Evolutionary conservation across 805 yeast genomes (phyloP).

Genomic region (Pichia heedii): DNA sequence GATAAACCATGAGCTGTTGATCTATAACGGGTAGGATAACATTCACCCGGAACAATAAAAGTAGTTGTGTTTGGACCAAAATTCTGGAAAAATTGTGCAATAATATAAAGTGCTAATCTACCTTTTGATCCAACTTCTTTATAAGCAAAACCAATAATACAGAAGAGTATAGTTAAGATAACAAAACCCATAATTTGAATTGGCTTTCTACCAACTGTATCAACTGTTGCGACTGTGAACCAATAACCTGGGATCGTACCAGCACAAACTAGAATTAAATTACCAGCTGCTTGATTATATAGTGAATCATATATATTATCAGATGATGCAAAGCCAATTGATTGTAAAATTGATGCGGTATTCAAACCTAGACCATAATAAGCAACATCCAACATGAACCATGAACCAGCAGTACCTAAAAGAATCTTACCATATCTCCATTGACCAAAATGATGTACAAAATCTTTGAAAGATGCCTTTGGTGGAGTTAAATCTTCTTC

Average conservation of each 20-base stretch:
- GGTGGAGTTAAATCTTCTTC: constrained; percentile 21
- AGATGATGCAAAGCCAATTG: constrained; percentile 77
- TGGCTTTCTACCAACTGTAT: constrained; percentile 76
- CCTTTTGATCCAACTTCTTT: constrained; percentile 59
- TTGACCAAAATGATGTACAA: constrained; percentile 61
- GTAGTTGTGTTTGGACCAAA: constrained; percentile 93
- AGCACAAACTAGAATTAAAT: constrained; percentile 85
- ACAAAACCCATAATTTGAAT: constrained; percentile 71
- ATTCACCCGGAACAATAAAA: constrained; percentile 84
- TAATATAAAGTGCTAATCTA: constrained; percentile 64
- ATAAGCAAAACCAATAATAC: constrained; percentile 78
- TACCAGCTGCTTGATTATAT: constrained; percentile 82
- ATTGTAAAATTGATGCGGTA: constrained; percentile 67
- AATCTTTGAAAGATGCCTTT: constrained; percentile 35
- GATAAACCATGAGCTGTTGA: constrained; percentile 93
- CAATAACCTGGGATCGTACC: constrained; percentile 95
- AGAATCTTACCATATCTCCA: constrained; percentile 84
- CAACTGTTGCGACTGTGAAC: constrained; percentile 74
- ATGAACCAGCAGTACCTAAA: constrained; percentile 82
- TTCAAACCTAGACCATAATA: constrained; percentile 84
- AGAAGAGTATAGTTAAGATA: constrained; percentile 61
- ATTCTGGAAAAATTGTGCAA: constrained; percentile 82
- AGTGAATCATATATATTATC: constrained; percentile 60
- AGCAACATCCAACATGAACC: constrained; percentile 89
- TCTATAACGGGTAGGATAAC: constrained; percentile 91